phyloP scores from a whole-genome alignment of 441 rosid species.

The Populus tomentosa region DNA sequence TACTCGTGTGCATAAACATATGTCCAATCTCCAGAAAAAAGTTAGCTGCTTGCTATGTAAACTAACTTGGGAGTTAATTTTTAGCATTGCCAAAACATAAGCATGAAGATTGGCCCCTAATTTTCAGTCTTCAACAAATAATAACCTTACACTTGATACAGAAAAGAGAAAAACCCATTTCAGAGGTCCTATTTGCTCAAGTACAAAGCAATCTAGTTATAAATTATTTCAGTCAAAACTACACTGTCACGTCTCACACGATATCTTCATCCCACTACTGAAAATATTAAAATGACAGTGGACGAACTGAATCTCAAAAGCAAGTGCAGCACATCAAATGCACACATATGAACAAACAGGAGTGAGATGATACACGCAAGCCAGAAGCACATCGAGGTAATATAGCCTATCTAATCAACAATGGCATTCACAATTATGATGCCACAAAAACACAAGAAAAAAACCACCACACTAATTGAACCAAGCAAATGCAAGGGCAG shows the following conservation, averaged over 20 bases:
- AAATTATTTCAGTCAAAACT: not conserved
- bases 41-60: too few species aligned
- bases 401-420: not conserved
- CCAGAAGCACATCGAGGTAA: not conserved
- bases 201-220: not conserved
- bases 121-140: not conserved
- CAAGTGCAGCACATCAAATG: not conserved
- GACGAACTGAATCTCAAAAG: not conserved
- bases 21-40: too few species aligned
- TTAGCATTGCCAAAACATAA: not conserved
- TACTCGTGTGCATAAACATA: too few species aligned
- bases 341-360: not conserved
- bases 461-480: not conserved
- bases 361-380: not conserved
- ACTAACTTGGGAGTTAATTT: not conserved
- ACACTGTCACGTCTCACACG: not conserved
- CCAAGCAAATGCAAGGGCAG: not conserved
- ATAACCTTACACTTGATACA: not conserved
- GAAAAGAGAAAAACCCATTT: not conserved
- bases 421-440: not conserved
- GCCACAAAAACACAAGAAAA: too few species aligned
- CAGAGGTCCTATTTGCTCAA: not conserved
- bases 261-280: not conserved
- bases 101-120: not conserved
- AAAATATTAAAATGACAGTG: not conserved